A percentile compares a stretch with the other conserved stretches of the same genome.
phyloP scores from a whole-genome alignment of 2,329 filamentous ascomycete species.

The Gyromitra esculenta region DNA sequence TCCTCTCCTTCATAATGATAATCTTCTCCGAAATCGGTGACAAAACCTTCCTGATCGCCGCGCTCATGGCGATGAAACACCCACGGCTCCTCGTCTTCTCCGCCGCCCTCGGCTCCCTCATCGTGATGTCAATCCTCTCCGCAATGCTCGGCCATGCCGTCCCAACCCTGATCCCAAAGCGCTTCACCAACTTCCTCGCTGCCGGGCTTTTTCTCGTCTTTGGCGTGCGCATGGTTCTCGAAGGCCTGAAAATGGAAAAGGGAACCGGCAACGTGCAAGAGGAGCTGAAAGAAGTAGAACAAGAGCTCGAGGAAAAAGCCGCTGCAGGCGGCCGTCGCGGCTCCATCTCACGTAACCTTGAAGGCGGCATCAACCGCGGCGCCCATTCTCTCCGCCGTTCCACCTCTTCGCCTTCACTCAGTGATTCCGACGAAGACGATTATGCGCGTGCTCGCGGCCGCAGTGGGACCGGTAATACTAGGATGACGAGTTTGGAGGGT shows the following conservation, averaged over 20 bases:
- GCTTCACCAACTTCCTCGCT: conserved; percentile 88
- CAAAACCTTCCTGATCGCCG: conserved; percentile 97
- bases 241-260: conserved; percentile 91
- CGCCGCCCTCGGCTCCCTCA: conserved; percentile 88
- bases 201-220: conserved; percentile 88
- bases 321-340: conserved; percentile 42
- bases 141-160: conserved; percentile 92
- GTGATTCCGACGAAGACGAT: conserved; percentile 57
- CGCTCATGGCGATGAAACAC: conserved; percentile 99
- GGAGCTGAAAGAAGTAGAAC: conserved; percentile 97
- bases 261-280: conserved; percentile 76
- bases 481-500: conserved; percentile 66
- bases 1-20: conserved; percentile 96
- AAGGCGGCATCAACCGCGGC: conserved; percentile 52
- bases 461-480: conserved; percentile 2
- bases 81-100: conserved; percentile 92
- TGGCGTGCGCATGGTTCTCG: conserved; percentile 81
- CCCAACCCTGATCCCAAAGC: conserved; percentile 86
- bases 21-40: conserved; percentile 95
- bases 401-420: conserved; percentile 55
- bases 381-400: conserved; percentile 51
- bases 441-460: conserved; percentile 51
- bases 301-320: conserved; percentile 57
- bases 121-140: conserved; percentile 94
- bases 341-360: conserved; percentile 50